Conservation (phyloP, 2,329 filamentous ascomycete species). For the Cladosporium oxysporum region DNA sequence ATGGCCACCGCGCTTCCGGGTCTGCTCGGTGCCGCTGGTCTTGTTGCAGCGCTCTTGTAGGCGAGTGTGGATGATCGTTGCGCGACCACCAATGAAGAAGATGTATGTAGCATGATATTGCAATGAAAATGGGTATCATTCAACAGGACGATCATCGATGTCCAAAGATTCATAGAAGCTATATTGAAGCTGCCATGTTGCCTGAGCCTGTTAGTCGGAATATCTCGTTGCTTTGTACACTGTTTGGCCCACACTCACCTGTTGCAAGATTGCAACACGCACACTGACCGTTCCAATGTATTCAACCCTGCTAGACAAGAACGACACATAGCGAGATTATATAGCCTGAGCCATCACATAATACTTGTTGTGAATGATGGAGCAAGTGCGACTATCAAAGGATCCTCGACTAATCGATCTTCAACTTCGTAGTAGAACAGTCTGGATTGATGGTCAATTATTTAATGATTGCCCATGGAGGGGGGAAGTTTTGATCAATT, state of each 20-base stretch:
- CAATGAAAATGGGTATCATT: background rate
- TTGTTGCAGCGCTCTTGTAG: slow-evolving; percentile 11
- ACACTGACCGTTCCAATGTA: too few species aligned
- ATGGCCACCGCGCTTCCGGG: slow-evolving; percentile 8
- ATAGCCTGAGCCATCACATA: background rate
- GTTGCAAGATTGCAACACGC: too few species aligned
- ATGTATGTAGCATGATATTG: background rate
- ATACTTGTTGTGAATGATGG: background rate
- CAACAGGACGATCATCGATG: background rate
- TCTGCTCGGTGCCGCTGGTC: slow-evolving; percentile 3
- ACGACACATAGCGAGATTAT: too few species aligned
- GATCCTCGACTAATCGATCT: background rate
- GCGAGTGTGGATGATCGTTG: background rate
- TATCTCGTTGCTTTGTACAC: too few species aligned
- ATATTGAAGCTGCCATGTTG: background rate
- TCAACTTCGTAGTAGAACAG: background rate
- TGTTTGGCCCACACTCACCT: too few species aligned
- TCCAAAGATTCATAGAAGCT: background rate
- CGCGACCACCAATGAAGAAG: background rate
- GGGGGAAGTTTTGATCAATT: background rate
- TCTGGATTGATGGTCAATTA: background rate
- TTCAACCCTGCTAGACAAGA: too few species aligned
- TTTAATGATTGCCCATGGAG: background rate
- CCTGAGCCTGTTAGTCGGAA: background rate
- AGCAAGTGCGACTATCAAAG: background rate